Conservation (phyloP, 306 rosid genomes). For the Medicago ruthenica region DNA sequence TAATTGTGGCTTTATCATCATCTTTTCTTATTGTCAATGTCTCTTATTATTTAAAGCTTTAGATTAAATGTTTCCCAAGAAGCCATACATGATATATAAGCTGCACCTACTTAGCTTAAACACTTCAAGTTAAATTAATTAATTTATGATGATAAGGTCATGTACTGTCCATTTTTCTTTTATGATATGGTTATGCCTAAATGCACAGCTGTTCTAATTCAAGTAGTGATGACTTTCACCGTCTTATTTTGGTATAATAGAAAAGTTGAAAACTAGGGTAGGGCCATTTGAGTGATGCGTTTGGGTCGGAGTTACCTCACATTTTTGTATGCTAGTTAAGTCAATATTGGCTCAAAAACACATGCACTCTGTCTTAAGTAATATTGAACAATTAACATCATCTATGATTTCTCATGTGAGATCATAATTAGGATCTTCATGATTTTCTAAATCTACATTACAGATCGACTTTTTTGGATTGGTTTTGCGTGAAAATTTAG, state of each 20-base stretch:
- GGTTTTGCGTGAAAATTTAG: slow-evolving; percentile 49
- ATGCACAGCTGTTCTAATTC: slow-evolving; percentile 48
- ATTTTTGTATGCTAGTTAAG: slow-evolving; percentile 38
- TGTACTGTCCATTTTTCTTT: slow-evolving; percentile 37
- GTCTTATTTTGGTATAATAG: slow-evolving; percentile 39
- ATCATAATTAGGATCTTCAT: no score
- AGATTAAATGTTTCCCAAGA: slow-evolving; percentile 39
- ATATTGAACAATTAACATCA: no score
- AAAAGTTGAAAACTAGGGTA: slow-evolving; percentile 21
- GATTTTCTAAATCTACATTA: no score
- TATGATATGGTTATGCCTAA: slow-evolving; percentile 37
- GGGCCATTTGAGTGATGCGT: slow-evolving; percentile 34
- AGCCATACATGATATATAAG: slow-evolving; percentile 36
- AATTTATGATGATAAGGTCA: slow-evolving; percentile 34
- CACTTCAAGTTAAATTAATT: slow-evolving; percentile 40
- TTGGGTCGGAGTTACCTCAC: slow-evolving; percentile 17
- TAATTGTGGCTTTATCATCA: slow-evolving; percentile 31
- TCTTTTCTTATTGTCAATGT: slow-evolving; percentile 45
- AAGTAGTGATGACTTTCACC: slow-evolving; percentile 41
- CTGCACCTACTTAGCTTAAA: slow-evolving; percentile 34
- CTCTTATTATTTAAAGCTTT: slow-evolving; percentile 47
- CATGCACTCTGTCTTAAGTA: no score
- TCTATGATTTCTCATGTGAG: no score
- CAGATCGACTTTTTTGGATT: no score
- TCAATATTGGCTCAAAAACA: neutral